phyloP scores from a whole-genome alignment of 805 yeast species.

The Nakazawaea wyomingensis region DNA sequence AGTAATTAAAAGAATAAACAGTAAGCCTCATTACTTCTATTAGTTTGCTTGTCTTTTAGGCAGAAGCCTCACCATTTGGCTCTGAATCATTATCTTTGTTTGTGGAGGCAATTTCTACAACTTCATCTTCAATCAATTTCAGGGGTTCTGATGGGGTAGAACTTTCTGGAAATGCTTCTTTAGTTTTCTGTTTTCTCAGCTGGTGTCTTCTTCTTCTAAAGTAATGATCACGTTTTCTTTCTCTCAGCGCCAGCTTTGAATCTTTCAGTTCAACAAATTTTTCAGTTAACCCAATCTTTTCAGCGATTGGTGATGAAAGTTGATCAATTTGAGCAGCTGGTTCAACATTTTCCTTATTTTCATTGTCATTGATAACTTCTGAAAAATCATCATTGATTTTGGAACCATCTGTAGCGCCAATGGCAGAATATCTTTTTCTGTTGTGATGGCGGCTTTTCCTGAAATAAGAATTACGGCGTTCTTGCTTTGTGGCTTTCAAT shows the following conservation, averaged over 20 bases:
- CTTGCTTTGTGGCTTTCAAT: background rate
- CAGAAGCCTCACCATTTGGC: no score
- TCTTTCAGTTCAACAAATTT: no score
- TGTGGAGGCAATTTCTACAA: background rate
- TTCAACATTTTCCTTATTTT: background rate
- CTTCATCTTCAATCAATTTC: background rate
- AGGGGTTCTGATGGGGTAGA: background rate
- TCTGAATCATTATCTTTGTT: no score
- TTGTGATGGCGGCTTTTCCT: background rate
- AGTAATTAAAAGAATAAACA: no score
- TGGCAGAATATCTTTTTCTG: background rate
- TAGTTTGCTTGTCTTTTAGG: no score
- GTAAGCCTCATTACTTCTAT: no score
- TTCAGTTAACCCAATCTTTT: background rate
- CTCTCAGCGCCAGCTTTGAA: background rate
- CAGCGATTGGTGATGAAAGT: background rate
- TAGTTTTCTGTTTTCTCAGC: background rate
- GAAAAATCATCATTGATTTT: background rate
- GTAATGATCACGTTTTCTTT: background rate
- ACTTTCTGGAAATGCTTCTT: background rate
- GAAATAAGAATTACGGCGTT: slow-evolving; percentile 1
- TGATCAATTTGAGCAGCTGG: background rate
- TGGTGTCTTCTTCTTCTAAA: background rate
- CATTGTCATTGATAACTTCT: background rate
- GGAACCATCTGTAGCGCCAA: background rate